Percentiles rank a stretch among this genome's conserved stretches.
Evolutionary conservation across 2,329 filamentous ascomycete species (phyloP).

Genomic region (Rhynchosporium graminicola): DNA sequence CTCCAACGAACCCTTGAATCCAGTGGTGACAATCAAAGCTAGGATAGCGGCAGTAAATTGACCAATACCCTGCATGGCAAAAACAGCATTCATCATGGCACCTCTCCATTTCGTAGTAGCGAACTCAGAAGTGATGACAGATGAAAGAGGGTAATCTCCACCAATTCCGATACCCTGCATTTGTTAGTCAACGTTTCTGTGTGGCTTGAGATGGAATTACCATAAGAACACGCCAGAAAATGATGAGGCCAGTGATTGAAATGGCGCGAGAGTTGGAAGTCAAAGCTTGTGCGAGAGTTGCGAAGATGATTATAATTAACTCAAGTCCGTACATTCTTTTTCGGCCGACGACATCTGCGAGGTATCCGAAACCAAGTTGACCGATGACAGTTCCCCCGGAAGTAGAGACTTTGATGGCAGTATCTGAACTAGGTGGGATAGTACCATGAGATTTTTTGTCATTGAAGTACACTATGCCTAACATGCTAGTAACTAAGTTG

Average conservation of each 20-base stretch:
- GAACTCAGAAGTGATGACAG: conserved; percentile 85
- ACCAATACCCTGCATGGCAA: conserved; percentile 84
- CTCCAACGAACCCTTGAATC: conserved; percentile 66
- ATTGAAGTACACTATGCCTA: conserved; percentile 37
- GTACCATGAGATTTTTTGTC: conserved; percentile 44
- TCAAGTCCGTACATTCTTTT: conserved; percentile 80
- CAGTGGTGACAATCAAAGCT: conserved; percentile 71
- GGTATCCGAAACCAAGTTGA: conserved; percentile 75
- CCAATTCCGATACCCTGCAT: conserved; percentile 63
- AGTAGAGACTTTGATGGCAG: conserved; percentile 82
- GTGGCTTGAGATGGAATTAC: conserved; percentile 27
- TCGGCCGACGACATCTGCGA: conserved; percentile 76
- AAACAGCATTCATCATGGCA: conserved; percentile 85
- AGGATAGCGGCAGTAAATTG: conserved; percentile 76
- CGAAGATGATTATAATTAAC: conserved; percentile 77
- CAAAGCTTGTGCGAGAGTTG: conserved; percentile 71
- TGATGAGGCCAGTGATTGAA: conserved; percentile 64
- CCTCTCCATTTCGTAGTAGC: conserved; percentile 83
- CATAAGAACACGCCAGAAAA: conserved; percentile 83
- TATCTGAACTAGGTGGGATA: conserved; percentile 70
- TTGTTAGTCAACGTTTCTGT: conserved; percentile 29
- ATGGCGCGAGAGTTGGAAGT: conserved; percentile 63
- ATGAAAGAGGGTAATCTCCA: conserved; percentile 79
- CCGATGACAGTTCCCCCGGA: conserved; percentile 82
- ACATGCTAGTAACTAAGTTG: conserved; percentile 38